Conservation (phyloP, 129 eudicot genomes). For the Smallanthus sonchifolius region DNA sequence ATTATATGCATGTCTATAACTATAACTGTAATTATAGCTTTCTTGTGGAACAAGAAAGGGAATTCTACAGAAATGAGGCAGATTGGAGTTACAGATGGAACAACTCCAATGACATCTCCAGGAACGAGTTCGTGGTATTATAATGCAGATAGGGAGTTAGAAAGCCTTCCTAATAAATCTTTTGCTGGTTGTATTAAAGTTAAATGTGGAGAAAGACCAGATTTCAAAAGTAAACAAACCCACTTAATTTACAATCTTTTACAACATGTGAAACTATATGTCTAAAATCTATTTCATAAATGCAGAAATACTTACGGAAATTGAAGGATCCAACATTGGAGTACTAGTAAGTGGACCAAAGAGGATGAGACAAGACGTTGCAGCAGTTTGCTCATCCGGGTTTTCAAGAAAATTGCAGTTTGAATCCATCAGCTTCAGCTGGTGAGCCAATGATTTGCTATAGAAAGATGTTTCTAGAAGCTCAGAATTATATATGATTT, state of each 20-base stretch:
- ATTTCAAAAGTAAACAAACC: constrained; percentile 49
- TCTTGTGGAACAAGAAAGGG: constrained; percentile 53
- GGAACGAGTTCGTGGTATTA: constrained; percentile 37
- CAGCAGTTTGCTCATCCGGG: constrained; percentile 57
- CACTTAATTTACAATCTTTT: not conserved
- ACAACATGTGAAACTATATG: not conserved
- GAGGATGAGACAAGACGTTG: constrained; percentile 61
- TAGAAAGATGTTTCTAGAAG: not conserved
- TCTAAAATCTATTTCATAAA: not conserved
- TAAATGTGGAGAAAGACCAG: constrained; percentile 48
- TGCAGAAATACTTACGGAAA: constrained; percentile 46
- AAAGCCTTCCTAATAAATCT: constrained; percentile 42
- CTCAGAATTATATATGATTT: not conserved
- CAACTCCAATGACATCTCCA: constrained; percentile 42
- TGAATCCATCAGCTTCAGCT: constrained; percentile 64
- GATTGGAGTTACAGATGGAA: constrained; percentile 33
- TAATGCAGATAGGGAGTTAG: constrained; percentile 48
- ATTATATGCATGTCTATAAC: constrained; percentile 41
- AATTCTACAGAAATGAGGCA: constrained; percentile 32
- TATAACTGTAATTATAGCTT: constrained; percentile 29
- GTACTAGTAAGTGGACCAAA: constrained; percentile 60
- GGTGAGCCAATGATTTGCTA: constrained; percentile 31
- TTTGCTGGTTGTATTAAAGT: constrained; percentile 31
- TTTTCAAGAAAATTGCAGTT: constrained; percentile 39
- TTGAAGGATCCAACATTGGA: constrained; percentile 47